Evolutionary conservation across 2,329 filamentous ascomycete species (phyloP).

Genomic region (Cladosporium oxysporum): DNA sequence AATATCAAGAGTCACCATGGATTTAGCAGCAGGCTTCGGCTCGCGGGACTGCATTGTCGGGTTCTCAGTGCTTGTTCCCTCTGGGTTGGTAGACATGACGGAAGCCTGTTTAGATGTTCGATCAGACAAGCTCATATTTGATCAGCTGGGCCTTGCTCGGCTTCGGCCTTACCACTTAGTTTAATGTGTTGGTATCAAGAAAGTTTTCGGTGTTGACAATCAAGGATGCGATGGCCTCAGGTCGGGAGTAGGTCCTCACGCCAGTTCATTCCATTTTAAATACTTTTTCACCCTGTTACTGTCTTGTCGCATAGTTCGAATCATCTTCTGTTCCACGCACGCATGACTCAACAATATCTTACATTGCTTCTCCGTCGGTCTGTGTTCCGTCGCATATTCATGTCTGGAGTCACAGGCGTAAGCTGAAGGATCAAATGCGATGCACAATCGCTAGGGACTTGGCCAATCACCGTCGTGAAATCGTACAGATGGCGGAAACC

Average conservation of each 20-base stretch:
- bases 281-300: background rate
- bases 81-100: background rate
- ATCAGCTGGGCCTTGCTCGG: background rate
- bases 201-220: background rate
- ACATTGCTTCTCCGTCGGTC: background rate
- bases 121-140: background rate
- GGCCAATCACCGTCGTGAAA: background rate
- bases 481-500: background rate
- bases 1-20: conserved; percentile 89
- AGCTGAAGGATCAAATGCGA: background rate
- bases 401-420: background rate
- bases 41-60: conserved; percentile 94
- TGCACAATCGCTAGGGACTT: background rate
- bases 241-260: too few species aligned
- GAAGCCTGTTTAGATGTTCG: background rate
- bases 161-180: background rate
- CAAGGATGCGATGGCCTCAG: background rate
- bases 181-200: background rate
- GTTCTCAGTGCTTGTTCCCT: conserved; percentile 31
- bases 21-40: conserved; percentile 90
- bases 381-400: background rate
- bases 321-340: background rate
- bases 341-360: background rate
- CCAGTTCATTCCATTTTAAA: background rate
- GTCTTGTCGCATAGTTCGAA: background rate